phyloP scores from a whole-genome alignment of 129 eudicot species.

The Artemisia annua region DNA sequence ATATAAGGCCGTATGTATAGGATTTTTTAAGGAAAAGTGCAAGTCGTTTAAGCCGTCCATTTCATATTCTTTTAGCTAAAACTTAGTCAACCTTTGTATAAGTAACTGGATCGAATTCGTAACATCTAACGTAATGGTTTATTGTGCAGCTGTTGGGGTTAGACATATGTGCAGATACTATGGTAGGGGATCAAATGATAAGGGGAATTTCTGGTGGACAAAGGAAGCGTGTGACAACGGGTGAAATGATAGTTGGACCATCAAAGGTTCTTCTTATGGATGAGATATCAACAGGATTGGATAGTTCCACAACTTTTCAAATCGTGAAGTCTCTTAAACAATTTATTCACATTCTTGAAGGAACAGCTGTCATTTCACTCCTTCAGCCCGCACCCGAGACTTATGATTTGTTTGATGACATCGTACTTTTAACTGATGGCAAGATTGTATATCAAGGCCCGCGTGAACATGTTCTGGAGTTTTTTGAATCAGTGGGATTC shows the following conservation, averaged over 20 bases:
- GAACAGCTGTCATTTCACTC: conserved; percentile 71
- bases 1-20: too few relatives aligned
- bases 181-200: conserved; percentile 78
- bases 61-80: too few relatives aligned
- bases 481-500: conserved; percentile 67
- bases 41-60: too few relatives aligned
- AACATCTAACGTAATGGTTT: conserved; percentile 1
- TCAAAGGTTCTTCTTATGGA: conserved; percentile 68
- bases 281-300: conserved; percentile 75
- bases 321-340: conserved; percentile 61
- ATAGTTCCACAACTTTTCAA: conserved; percentile 72
- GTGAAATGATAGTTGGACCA: conserved; percentile 77
- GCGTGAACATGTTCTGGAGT: conserved; percentile 64
- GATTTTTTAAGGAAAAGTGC: too few relatives aligned
- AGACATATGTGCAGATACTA: conserved; percentile 71
- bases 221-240: conserved; percentile 67
- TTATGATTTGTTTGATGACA: conserved; percentile 72
- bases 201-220: conserved; percentile 85
- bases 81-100: too few relatives aligned
- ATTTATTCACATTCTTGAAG: conserved; percentile 61
- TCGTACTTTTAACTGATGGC: conserved; percentile 72
- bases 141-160: conserved; percentile 58
- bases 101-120: too few relatives aligned
- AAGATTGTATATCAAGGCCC: conserved; percentile 78
- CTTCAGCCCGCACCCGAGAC: conserved; percentile 88